Base-by-base conservation (phyloP, 2,329 filamentous ascomycete species). In the Colletotrichum tamarilloi region DNA sequence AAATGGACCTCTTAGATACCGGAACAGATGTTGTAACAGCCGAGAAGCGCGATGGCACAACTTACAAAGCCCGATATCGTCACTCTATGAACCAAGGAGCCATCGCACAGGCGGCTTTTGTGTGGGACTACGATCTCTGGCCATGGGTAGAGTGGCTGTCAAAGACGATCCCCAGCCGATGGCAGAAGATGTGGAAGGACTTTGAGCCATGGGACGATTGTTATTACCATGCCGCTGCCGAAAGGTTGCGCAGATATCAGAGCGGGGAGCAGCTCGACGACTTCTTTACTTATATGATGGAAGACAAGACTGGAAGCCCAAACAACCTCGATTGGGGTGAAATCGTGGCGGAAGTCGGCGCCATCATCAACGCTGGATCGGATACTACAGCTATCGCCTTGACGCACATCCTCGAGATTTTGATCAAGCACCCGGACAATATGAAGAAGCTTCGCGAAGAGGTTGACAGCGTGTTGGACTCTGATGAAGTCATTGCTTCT, bases 231-330 rank as follows among this genome's bases (percentile, higher is more conserved):
- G 46, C 56, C 7, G 55, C 67, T 6, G 28, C 56, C 4, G 62
- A 53, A 16, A 62, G 67, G 19, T 62, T 70, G 38, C 14, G 85
- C 68, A 80, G 86, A 4, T 87, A 88, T 74, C 77, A 84, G 0
- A 88, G 88, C 28, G 89, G 91, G 14, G 38, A 42, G 78, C 87
- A 87, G 72, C 82, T 91, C 0, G 85, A 89, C 58, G 89, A 91
- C 76, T 91, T 91, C 80, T 90, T 91, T 81, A 82, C 86, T 64
- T 83, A 84, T 0, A 77, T 91, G 5, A 88, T 91, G 86, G 86
- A 86, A 11, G 82, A 85, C 62, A 85, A 65, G 67, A 59, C 57
- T 22, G 85, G 80, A 16, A 77, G 79, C 3, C 79, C 83, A 1
- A 80, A 81, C 49, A 79, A 84, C 49, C 84, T 91, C 1, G 87